A percentile compares a stretch with the other conserved stretches of the same genome.
phyloP scores from a whole-genome alignment of 208 protist species.

The Trypanosoma congolense region DNA sequence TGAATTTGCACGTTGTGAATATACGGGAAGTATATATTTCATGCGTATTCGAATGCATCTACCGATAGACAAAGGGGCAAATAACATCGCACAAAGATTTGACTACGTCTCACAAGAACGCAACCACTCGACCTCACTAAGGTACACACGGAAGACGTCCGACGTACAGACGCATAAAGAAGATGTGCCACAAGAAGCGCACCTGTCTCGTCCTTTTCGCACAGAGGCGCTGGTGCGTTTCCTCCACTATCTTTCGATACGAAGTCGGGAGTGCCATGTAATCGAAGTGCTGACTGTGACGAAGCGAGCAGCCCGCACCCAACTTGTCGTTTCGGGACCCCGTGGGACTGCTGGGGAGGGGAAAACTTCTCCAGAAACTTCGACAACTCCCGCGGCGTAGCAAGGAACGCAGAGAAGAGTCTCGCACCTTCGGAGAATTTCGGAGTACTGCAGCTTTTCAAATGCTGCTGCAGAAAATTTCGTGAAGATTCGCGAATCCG shows the following conservation, averaged over 20 bases:
- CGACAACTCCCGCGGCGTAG: conserved; percentile 15
- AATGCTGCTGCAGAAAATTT: too few species aligned
- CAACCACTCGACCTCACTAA: conserved; percentile 3
- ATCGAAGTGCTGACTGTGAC: not conserved
- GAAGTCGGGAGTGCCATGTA: too few species aligned
- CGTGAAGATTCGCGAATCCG: too few species aligned
- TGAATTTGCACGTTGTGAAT: too few species aligned
- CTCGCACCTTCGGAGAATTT: not conserved
- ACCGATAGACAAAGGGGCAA: conserved; percentile 1
- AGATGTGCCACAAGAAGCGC: conserved; percentile 10
- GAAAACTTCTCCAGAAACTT: not conserved
- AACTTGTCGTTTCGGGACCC: not conserved
- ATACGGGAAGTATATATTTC: too few species aligned
- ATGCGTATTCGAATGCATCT: not conserved
- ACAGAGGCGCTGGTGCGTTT: too few species aligned
- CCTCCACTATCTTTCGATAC: too few species aligned
- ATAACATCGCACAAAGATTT: conserved; percentile 2
- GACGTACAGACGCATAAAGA: conserved; percentile 13
- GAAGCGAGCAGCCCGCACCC: not conserved
- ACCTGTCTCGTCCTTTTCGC: not conserved
- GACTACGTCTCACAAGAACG: conserved; percentile 2
- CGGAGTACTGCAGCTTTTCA: too few species aligned
- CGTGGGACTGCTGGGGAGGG: not conserved
- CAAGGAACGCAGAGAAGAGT: conserved; percentile 22
- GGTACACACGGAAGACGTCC: conserved; percentile 12